Conservation (phyloP, 768 basidiomycete species). For the Pholiota microspora region DNA sequence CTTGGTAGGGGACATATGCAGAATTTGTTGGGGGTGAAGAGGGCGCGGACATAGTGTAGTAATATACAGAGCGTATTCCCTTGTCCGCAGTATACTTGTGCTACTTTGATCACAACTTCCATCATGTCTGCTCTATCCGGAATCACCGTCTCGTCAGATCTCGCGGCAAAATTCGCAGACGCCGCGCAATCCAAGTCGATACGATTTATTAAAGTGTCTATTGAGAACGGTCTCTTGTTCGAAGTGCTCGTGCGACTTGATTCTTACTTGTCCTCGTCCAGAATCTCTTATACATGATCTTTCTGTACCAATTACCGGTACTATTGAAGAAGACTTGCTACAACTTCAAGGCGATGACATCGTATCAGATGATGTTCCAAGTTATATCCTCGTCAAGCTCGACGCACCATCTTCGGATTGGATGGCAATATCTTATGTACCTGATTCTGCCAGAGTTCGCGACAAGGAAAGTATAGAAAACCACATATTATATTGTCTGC, state of each 20-base stretch:
- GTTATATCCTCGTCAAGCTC: conserved; percentile 72
- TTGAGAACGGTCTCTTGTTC: conserved; percentile 61
- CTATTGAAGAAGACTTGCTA: conserved; percentile 61
- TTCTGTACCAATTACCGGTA: conserved; percentile 44
- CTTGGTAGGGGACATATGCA: conserved; percentile 44
- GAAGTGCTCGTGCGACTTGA: conserved; percentile 4
- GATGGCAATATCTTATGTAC: conserved; percentile 79
- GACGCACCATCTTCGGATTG: conserved; percentile 64
- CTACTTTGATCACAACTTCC: conserved; percentile 17
- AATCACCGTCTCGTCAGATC: conserved; percentile 60
- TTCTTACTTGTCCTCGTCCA: conserved; percentile 29
- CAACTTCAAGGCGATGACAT: conserved; percentile 48
- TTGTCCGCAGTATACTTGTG: conserved; percentile 4
- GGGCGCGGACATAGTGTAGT: conserved; percentile 26
- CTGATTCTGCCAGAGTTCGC: conserved; percentile 76
- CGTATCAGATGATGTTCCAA: conserved; percentile 59
- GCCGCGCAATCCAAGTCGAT: conserved; percentile 47
- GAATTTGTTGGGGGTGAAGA: conserved; percentile 23
- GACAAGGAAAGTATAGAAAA: conserved; percentile 63
- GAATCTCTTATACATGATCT: conserved; percentile 67
- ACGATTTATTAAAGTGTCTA: conserved; percentile 78
- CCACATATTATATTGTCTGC: neutral
- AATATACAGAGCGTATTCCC: conserved; percentile 10
- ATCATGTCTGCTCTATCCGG: conserved; percentile 76
- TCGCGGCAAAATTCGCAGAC: conserved; percentile 55